These are phyloP conservation scores for Tuber indicum DNA, from an alignment of 495 filamentous ascomycete species.

Conservation along the genomic window DNA sequence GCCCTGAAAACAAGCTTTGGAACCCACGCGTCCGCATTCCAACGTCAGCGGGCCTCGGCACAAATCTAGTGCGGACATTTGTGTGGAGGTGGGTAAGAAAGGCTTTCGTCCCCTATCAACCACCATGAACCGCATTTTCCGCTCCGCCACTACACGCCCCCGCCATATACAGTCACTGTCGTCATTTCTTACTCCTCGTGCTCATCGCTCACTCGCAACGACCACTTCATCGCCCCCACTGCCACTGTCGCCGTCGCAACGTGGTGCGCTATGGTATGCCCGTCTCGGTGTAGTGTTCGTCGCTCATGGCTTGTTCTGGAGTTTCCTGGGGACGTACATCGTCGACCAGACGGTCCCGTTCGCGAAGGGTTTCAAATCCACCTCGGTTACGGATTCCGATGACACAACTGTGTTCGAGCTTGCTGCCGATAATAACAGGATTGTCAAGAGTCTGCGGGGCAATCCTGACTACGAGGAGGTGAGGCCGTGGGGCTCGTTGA, in stretches of 20 bases:
- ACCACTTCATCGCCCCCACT: neutral
- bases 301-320: constrained; percentile 23
- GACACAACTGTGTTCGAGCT: constrained; percentile 18
- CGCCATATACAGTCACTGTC: neutral
- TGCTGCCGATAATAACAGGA: constrained; percentile 16
- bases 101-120: neutral
- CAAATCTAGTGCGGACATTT: neutral
- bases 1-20: too few species aligned
- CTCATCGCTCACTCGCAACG: neutral
- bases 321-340: constrained; percentile 21
- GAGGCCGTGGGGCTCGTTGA: constrained; percentile 17
- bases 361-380: constrained; percentile 14
- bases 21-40: too few species aligned
- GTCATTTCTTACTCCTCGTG: neutral
- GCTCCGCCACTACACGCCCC: neutral
- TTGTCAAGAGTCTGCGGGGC: constrained; percentile 20
- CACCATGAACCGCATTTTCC: neutral
- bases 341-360: constrained; percentile 24
- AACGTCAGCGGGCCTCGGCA: too few species aligned
- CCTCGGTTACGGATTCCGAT: neutral
- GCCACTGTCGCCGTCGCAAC: neutral
- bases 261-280: constrained; percentile 10
- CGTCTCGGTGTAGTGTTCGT: constrained; percentile 14
- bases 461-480: constrained; percentile 26
- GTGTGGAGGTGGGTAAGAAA: neutral